Conservation (phyloP, 1,284 basidiomycete species). For the Ceratobasidium sp. region DNA sequence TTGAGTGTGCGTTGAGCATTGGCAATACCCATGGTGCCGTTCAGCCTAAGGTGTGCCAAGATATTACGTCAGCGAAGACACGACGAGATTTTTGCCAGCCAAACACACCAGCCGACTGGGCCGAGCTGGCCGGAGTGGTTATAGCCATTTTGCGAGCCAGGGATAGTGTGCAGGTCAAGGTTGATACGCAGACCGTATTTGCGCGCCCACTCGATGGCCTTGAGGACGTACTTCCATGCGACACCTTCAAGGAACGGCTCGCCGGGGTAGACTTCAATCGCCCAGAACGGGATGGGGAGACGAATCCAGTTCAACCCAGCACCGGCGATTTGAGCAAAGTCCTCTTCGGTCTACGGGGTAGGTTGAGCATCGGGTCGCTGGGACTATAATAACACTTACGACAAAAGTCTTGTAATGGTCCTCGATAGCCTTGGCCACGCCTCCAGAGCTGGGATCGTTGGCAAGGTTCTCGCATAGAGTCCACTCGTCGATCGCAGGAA, state of each 20-base stretch:
- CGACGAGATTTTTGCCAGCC: too few species aligned
- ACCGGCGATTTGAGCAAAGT: conserved; percentile 60
- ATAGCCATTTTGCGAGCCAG: conserved; percentile 58
- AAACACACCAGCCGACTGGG: conserved; percentile 45
- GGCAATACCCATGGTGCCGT: conserved; percentile 62
- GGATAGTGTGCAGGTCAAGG: conserved; percentile 59
- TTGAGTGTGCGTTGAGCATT: conserved; percentile 90
- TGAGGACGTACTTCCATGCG: conserved; percentile 50
- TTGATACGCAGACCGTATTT: conserved; percentile 63
- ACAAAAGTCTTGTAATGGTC: conserved; percentile 60
- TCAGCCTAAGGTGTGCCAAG: conserved; percentile 48
- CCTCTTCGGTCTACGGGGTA: conserved; percentile 54
- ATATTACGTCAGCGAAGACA: conserved; percentile 49
- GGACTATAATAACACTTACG: conserved; percentile 44
- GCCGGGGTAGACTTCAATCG: conserved; percentile 53
- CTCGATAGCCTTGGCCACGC: conserved; percentile 49
- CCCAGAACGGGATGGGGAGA: conserved; percentile 60
- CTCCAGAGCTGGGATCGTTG: conserved; percentile 46
- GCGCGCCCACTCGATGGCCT: conserved; percentile 57
- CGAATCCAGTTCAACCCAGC: conserved; percentile 61
- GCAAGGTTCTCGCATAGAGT: conserved; percentile 54
- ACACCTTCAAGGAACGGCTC: conserved; percentile 54
- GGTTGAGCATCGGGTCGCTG: background rate
- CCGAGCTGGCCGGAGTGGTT: conserved; percentile 57
- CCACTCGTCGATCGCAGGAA: conserved; percentile 56